Evolutionary conservation across 495 filamentous ascomycete species (phyloP).

Genomic region (Xylaria scruposa): DNA sequence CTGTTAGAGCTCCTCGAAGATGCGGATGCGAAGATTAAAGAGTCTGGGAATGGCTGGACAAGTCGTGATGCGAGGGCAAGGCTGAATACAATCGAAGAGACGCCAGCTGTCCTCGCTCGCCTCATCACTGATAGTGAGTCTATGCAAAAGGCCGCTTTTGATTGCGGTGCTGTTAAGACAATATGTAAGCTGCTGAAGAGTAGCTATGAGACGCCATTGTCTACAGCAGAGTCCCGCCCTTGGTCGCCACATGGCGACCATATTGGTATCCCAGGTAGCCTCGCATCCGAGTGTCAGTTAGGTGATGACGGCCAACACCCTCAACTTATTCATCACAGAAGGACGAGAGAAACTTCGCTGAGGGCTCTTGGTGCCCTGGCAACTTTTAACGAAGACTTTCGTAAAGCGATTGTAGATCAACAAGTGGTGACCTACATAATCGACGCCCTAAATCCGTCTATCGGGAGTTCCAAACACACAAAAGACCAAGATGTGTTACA

Average conservation of each 20-base stretch:
- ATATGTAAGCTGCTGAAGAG: conserved; percentile 80
- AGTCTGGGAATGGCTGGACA: conserved; percentile 33
- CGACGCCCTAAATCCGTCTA: conserved; percentile 74
- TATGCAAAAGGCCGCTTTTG: conserved; percentile 81
- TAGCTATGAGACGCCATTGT: conserved; percentile 56
- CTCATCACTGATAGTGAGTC: conserved; percentile 77
- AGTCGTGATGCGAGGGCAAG: conserved; percentile 46
- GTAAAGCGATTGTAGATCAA: conserved; percentile 81
- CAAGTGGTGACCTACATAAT: conserved; percentile 82
- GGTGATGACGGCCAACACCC: conserved; percentile 68
- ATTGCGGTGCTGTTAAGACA: conserved; percentile 75
- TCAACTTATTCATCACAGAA: conserved; percentile 73
- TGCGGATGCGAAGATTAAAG: conserved; percentile 50
- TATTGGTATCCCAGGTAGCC: conserved; percentile 27
- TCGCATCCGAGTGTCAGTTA: conserved; percentile 49
- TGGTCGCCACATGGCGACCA: conserved; percentile 49
- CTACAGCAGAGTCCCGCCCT: conserved; percentile 45
- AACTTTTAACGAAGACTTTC: conserved; percentile 81
- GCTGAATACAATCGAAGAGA: conserved; percentile 68
- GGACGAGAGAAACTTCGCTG: conserved; percentile 77
- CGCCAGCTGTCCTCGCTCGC: conserved; percentile 75
- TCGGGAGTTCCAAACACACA: conserved; percentile 37
- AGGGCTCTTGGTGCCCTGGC: conserved; percentile 79
- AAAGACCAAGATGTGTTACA: conserved; percentile 25
- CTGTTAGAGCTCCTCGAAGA: conserved; percentile 71